Evolutionary conservation across 2,329 filamentous ascomycete species (phyloP).

Genomic region (Fusarium coicis): DNA sequence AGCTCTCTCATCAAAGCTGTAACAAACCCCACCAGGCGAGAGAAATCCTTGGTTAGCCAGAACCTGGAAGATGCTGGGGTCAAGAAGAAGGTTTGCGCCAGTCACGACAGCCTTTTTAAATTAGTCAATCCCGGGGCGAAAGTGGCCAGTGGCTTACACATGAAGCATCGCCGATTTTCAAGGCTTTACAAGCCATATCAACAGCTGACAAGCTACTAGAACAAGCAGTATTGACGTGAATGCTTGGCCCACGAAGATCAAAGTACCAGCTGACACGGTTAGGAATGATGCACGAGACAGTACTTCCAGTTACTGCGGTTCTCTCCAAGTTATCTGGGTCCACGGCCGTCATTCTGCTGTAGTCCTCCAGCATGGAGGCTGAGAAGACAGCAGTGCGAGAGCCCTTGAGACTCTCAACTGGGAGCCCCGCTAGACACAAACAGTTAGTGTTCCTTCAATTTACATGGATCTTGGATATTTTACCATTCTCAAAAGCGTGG

Average conservation of each 20-base stretch:
- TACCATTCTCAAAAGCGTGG: conserved; percentile 49
- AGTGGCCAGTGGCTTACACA: too few relatives aligned
- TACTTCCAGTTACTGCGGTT: conserved; percentile 44
- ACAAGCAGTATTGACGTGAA: conserved; percentile 34
- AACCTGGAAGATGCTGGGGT: conserved; percentile 22
- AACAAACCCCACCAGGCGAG: conserved; percentile 44
- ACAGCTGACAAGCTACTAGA: conserved; percentile 30
- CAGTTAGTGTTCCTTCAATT: not conserved
- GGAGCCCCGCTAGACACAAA: conserved; percentile 43
- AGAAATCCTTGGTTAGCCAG: conserved; percentile 58
- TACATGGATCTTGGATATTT: not conserved
- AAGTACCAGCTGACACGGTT: conserved; percentile 56
- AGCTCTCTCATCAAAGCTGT: conserved; percentile 47
- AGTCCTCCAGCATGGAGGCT: conserved; percentile 53
- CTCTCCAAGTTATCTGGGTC: conserved; percentile 50
- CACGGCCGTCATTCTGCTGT: conserved; percentile 43
- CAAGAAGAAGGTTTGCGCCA: conserved; percentile 34
- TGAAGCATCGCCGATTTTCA: conserved; percentile 56
- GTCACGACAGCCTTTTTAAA: conserved; percentile 38
- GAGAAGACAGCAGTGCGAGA: conserved; percentile 50
- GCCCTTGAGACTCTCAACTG: conserved; percentile 43
- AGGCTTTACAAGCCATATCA: conserved; percentile 43
- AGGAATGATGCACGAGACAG: conserved; percentile 43
- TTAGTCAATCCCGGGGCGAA: too few relatives aligned
- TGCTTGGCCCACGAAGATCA: conserved; percentile 29